Evolutionary conservation across 441 rosid species (phyloP).

Genomic region (Corymbia calophylla): DNA sequence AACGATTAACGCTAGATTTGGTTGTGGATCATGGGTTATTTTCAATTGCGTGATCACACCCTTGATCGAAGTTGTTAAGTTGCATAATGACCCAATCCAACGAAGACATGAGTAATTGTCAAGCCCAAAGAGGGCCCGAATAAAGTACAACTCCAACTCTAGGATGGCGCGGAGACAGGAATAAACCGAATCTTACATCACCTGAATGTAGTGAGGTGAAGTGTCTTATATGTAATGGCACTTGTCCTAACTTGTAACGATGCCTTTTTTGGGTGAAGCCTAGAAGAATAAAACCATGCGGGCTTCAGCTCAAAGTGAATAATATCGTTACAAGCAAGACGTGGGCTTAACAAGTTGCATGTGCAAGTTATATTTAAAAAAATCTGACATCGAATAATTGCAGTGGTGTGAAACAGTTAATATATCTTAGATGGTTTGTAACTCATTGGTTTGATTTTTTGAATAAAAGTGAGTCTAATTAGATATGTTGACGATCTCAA

Average conservation of each 20-base stretch:
- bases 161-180: too few species aligned
- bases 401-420: not conserved
- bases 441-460: not conserved
- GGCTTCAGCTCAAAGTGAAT: too few species aligned
- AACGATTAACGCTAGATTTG: not conserved
- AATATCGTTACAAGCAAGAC: too few species aligned
- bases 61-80: not conserved
- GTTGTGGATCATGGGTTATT: not conserved
- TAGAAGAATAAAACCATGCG: too few species aligned
- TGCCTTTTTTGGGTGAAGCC: too few species aligned
- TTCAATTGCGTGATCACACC: not conserved
- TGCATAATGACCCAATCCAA: not conserved
- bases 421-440: not conserved
- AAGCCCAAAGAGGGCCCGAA: too few species aligned
- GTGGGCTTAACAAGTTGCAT: not conserved
- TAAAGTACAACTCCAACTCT: too few species aligned
- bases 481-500: rapidly evolving
- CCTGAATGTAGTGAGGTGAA: too few species aligned
- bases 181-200: too few species aligned
- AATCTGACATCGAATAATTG: not conserved
- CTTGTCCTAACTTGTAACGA: too few species aligned
- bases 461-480: rapidly evolving
- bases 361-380: not conserved
- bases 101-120: too few species aligned
- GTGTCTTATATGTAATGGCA: too few species aligned